phyloP scores from a whole-genome alignment of 805 yeast species.

The Komagataella populi region DNA sequence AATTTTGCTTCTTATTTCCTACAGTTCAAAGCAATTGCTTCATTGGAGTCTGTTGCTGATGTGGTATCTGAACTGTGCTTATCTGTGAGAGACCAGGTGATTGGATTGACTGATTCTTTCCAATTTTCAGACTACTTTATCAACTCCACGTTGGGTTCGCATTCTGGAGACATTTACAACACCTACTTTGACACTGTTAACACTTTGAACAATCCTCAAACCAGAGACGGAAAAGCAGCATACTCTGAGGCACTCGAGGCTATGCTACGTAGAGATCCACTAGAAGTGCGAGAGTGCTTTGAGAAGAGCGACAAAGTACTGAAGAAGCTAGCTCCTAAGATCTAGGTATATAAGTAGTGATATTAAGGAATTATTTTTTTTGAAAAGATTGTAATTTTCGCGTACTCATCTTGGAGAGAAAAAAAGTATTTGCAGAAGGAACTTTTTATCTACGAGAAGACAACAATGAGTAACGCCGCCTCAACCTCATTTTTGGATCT shows the following conservation, averaged over 20 bases:
- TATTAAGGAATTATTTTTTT: too few relatives aligned
- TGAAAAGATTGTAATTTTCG: neutral
- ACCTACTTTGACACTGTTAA: constrained; percentile 53
- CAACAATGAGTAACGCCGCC: neutral
- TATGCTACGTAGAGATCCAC: constrained; percentile 22
- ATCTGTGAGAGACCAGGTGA: constrained; percentile 49
- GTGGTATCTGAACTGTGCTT: constrained; percentile 32
- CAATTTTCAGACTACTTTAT: constrained; percentile 68
- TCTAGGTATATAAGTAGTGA: neutral
- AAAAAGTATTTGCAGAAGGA: neutral
- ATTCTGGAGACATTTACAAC: constrained; percentile 73
- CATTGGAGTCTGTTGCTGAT: constrained; percentile 28
- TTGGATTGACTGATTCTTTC: constrained; percentile 76
- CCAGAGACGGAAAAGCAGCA: constrained; percentile 39
- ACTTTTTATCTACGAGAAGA: neutral
- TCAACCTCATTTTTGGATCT: neutral
- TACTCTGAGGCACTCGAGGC: constrained; percentile 28
- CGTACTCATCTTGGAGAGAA: neutral
- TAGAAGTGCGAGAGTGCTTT: constrained; percentile 19
- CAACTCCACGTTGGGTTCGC: constrained; percentile 71
- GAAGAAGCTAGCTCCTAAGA: constrained; percentile 4
- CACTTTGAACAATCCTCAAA: constrained; percentile 30
- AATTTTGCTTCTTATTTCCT: constrained; percentile 60
- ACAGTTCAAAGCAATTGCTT: constrained; percentile 41
- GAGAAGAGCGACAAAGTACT: constrained; percentile 11